Evolutionary conservation across 352 stramenopile species (phyloP).

Genomic region (Phytophthora fragariae): DNA sequence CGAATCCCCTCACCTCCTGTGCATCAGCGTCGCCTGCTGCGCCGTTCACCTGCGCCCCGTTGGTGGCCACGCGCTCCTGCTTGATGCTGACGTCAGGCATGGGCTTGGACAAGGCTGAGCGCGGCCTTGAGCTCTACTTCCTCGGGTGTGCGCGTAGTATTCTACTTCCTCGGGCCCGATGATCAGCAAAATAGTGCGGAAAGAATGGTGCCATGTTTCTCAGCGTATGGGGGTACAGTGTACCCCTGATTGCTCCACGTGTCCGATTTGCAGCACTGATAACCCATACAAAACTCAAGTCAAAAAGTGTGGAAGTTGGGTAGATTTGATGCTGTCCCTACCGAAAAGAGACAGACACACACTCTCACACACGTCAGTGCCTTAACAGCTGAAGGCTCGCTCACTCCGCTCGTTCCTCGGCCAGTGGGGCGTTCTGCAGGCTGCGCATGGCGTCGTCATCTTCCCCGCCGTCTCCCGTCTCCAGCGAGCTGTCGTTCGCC

Average conservation of each 20-base stretch:
- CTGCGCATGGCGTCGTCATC: conserved; percentile 29
- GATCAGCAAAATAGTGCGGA: background rate
- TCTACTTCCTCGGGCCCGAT: too few species aligned
- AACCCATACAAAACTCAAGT: background rate
- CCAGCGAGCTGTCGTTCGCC: conserved; percentile 21
- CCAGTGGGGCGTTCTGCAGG: background rate
- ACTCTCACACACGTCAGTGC: background rate
- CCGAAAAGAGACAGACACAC: background rate
- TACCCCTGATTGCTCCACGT: background rate
- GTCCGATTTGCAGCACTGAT: background rate
- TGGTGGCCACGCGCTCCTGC: conserved; percentile 18
- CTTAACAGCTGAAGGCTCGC: background rate
- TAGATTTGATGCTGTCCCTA: background rate
- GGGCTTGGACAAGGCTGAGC: background rate
- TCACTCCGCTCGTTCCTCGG: background rate
- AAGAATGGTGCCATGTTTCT: background rate
- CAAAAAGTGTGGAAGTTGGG: background rate
- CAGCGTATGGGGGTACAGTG: background rate
- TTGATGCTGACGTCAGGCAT: conserved; percentile 30
- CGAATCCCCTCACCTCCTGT: conserved; percentile 9
- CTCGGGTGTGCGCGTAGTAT: background rate
- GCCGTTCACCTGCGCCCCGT: background rate
- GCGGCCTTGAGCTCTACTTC: background rate
- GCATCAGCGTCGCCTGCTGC: background rate
- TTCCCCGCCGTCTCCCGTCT: conserved; percentile 25